phyloP scores from a whole-genome alignment of 73 alveolate genomes.

The Paraurostyla sp. region DNA sequence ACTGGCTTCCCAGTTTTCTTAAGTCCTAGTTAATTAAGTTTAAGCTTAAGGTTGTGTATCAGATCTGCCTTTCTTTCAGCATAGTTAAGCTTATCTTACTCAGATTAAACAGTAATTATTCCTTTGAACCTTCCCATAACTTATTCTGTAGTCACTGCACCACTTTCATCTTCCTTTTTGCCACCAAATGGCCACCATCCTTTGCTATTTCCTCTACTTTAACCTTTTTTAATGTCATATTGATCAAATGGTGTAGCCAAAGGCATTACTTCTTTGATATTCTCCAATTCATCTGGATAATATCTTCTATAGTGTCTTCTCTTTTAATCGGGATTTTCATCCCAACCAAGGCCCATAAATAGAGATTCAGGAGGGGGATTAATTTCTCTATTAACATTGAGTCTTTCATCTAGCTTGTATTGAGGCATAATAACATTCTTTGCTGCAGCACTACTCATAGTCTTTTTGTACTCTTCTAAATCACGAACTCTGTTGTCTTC shows the following conservation, averaged over 20 bases:
- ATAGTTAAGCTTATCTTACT: conserved; percentile 25
- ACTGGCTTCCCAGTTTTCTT: conserved; percentile 31
- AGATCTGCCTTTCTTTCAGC: conserved; percentile 28
- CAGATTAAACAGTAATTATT: conserved; percentile 62
- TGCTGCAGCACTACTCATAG: conserved; percentile 22
- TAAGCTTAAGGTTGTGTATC: conserved; percentile 32
- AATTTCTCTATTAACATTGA: conserved; percentile 42
- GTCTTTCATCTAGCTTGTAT: conserved; percentile 56
- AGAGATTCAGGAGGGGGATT: conserved; percentile 56
- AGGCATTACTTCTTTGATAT: conserved; percentile 74
- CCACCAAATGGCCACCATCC: conserved; percentile 57
- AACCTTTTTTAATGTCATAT: conserved; percentile 60
- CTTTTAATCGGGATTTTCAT: conserved; percentile 6
- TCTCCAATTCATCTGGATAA: conserved; percentile 87
- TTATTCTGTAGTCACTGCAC: conserved; percentile 55
- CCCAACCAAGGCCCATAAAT: conserved; percentile 70
- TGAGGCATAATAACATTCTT: conserved; percentile 65
- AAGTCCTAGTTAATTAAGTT: conserved; percentile 1
- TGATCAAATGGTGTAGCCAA: conserved; percentile 55
- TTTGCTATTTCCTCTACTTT: conserved; percentile 60
- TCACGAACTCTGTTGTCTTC: conserved; percentile 48
- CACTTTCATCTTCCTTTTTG: conserved; percentile 65
- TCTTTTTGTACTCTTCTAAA: no score
- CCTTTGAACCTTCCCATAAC: conserved; percentile 76
- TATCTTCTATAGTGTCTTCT: conserved; percentile 87